These are phyloP conservation scores for Thalassiosira mediterranea DNA, from an alignment of 352 stramenopile species.

Conservation along the genomic window DNA sequence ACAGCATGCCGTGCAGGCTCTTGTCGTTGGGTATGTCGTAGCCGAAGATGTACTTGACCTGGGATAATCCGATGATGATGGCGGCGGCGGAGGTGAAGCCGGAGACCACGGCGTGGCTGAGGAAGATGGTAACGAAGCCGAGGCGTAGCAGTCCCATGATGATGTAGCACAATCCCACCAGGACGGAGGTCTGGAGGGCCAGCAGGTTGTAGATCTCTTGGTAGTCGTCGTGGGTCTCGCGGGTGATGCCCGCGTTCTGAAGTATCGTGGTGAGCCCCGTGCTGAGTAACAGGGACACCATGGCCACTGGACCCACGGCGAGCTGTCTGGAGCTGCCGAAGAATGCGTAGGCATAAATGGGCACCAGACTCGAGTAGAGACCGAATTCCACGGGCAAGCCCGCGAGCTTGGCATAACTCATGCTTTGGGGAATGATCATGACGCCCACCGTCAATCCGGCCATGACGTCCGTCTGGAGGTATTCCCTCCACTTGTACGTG, in stretches of 20 bases:
- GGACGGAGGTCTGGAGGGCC: slow-evolving; percentile 85
- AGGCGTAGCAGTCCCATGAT: slow-evolving; percentile 86
- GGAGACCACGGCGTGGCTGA: too few relatives aligned
- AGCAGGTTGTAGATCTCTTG: slow-evolving; percentile 46
- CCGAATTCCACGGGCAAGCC: slow-evolving; percentile 88
- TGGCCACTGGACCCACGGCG: slow-evolving; percentile 85
- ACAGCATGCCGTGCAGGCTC: slow-evolving; percentile 80
- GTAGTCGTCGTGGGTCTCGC: slow-evolving; percentile 63
- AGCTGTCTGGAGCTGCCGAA: slow-evolving; percentile 88
- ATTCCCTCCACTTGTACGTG: slow-evolving; percentile 48
- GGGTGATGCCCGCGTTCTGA: slow-evolving; percentile 22
- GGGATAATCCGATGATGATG: slow-evolving; percentile 90
- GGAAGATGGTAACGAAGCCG: slow-evolving; percentile 88
- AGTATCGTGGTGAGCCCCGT: slow-evolving; percentile 48
- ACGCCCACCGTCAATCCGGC: slow-evolving; percentile 81
- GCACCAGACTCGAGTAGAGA: slow-evolving; percentile 88
- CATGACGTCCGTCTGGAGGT: slow-evolving; percentile 59
- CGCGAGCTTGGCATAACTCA: slow-evolving; percentile 90
- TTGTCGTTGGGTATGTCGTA: slow-evolving; percentile 79
- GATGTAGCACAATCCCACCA: slow-evolving; percentile 85
- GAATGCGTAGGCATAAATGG: slow-evolving; percentile 86
- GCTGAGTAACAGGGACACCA: slow-evolving; percentile 75
- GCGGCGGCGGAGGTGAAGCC: slow-evolving; percentile 90
- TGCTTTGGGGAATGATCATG: slow-evolving; percentile 91
- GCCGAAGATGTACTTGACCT: slow-evolving; percentile 88